Base-by-base conservation (phyloP, 2,329 filamentous ascomycete species). In the Hypoxylon sp. region DNA sequence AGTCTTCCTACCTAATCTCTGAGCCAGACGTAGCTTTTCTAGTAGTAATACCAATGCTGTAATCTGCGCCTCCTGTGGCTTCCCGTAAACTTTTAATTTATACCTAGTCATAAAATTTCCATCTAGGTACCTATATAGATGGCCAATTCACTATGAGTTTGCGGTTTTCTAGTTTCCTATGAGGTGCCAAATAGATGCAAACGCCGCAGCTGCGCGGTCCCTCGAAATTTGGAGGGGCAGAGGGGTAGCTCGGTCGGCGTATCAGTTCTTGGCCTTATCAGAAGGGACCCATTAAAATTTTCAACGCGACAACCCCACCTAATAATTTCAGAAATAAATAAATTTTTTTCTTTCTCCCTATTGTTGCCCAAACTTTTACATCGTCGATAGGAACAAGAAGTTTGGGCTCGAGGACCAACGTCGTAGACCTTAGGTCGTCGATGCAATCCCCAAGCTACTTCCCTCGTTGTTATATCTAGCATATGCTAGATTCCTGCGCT, bases 401-500 rank as follows among this genome's bases (percentile, higher is more conserved):
- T 26, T 19, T 37, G 54, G 17, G 39, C 39, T 54, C 47, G 31
- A 59, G 65, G 62, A 69, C 29, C 31, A 60, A 60, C 59, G 29
- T 70, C 68, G 65, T 70, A 62, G 65, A 68, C 68, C 61, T 63
- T 39, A 63, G 51, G 68, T 71, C 65, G 35, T 68, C 68, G 65
- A 68, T 66, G 58, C 31, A 63, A 66, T 65, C 68, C 59, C 29
- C 29, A 31, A 35, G 51, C 52, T 26, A 14, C 29, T 50, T 50
- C 44, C 44, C 24, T 63, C 51, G 17, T 51, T n/a, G 46, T 50
- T 24, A 10, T 48, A 55, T 53, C 51, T 50, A 51, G 17, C 37
- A 22, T 48, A 29, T 50, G 26, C 42, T 59, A 33, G 33, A 63
- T 14, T 42, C 55, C 31, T 44, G 22, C 48, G 31, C 31, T 19